Conservation (phyloP, 306 rosid species). For the Malus orientalis region DNA sequence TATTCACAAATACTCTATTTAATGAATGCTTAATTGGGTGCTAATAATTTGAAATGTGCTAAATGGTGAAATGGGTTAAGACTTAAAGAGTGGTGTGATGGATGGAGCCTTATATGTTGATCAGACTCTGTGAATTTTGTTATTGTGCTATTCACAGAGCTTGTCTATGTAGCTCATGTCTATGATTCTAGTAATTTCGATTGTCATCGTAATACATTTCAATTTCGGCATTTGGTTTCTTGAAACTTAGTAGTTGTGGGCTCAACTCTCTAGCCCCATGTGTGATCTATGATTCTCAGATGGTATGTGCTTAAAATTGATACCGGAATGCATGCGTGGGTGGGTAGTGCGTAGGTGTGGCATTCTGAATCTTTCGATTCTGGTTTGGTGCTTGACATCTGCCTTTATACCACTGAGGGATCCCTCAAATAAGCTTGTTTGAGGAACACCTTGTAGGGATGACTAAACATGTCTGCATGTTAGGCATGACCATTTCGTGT, state of each 20-base stretch:
- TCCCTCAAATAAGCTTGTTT: neutral
- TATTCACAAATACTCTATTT: neutral
- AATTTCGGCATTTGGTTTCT: neutral
- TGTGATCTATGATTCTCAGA: neutral
- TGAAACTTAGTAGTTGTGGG: neutral
- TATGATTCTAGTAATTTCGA: neutral
- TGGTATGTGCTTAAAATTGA: neutral
- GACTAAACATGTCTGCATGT: neutral
- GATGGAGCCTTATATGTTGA: neutral
- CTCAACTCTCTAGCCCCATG: neutral
- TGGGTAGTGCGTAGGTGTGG: neutral
- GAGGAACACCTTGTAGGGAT: neutral
- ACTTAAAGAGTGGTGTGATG: neutral
- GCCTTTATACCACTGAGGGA: neutral
- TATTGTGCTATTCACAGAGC: neutral
- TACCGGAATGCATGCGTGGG: neutral
- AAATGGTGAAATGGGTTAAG: neutral
- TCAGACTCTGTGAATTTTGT: neutral
- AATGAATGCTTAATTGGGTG: neutral
- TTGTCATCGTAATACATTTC: neutral
- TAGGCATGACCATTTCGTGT: neutral
- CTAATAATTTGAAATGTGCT: neutral
- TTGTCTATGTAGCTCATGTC: neutral
- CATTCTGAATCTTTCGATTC: no score
- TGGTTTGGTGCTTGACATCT: neutral